Evolutionary conservation across 768 basidiomycete genomes (phyloP), one percentile per base, ranked within the genome.

Genomic region (Kwoniella dejecticola): DNA sequence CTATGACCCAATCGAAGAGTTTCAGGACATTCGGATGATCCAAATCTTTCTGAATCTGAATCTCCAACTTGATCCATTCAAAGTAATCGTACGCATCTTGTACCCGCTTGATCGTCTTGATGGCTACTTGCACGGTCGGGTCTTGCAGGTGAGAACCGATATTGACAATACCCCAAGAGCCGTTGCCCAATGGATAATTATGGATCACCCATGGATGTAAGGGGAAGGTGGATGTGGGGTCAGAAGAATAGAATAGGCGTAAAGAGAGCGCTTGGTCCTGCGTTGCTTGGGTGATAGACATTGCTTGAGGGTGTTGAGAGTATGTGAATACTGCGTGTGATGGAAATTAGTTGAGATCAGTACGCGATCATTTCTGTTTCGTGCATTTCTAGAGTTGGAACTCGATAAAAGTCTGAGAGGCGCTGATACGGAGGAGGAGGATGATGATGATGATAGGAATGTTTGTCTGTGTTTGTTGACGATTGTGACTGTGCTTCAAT

Each of bases 1-100:
- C 40, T 41, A 17, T 40, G 12, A 23, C 27, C 47, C 42, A 33
- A 49, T 69, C 70, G 23, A 69, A 45, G 4, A 72, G 19, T 4
- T 55, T 30, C 23, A 55, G 21, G n/a, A 69, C 27, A 42, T 69
- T 69, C 1, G 70, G 68, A 61, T 72, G 70, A 31, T 47, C 42
- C 13, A 69, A 15, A 3, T 15, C 11, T 31, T 46, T 57, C 13
- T 67, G 30, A 11, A 67, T 24, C 33, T 57, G 21, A 0, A 69
- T 52, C 29, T 72, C 70, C 7, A 21, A 19, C 23, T 48, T 33
- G 4, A 42, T 52, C 8, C 10, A 4, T 11, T 47, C 10, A 10
- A 50, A 17, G 61, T 36, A 12, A 2, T 36, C 33, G 24, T 42
- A 33, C 4, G n/a, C 5, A 2, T 11, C 3, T 21, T 41, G 0